Percentiles rank a stretch among this genome's conserved stretches.
Evolutionary conservation across 225 moss, liverwort and hornwort genomes (phyloP).

Genomic region (Physcomitrium patens): DNA sequence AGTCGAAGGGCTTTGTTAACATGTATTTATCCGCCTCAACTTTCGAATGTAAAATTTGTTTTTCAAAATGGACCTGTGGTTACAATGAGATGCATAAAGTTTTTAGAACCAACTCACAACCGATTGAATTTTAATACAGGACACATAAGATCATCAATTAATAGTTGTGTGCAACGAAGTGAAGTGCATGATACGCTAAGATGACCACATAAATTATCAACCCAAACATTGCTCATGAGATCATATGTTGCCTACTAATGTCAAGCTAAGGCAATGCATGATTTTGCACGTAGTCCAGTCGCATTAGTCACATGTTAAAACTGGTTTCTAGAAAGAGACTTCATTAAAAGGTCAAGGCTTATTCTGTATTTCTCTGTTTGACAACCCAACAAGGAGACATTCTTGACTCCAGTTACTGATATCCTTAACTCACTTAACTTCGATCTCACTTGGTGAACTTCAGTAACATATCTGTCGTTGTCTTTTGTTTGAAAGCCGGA

Average conservation of each 20-base stretch:
- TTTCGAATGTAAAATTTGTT: background rate
- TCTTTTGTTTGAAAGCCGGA: constrained; percentile 47
- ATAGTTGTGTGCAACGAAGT: background rate
- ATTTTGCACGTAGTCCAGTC: background rate
- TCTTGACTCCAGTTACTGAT: background rate
- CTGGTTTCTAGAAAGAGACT: background rate
- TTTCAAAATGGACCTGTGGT: background rate
- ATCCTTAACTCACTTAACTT: too few relatives aligned
- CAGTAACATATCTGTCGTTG: background rate
- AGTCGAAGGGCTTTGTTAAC: constrained; percentile 81
- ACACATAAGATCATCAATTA: background rate
- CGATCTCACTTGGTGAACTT: background rate
- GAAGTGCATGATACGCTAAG: background rate
- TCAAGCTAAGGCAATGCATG: background rate
- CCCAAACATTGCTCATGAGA: too few relatives aligned
- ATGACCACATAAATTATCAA: background rate
- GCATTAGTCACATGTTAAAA: background rate
- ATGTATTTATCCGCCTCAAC: constrained; percentile 33
- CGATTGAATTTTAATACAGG: background rate
- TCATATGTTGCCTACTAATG: background rate
- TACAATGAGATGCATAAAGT: constrained; percentile 4
- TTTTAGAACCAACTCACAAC: background rate
- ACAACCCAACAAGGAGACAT: background rate
- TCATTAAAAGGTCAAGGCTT: background rate
- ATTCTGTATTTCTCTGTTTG: background rate